Evolutionary conservation across 495 filamentous ascomycete species (phyloP).

Genomic region (Aspergillus olivimuriae): DNA sequence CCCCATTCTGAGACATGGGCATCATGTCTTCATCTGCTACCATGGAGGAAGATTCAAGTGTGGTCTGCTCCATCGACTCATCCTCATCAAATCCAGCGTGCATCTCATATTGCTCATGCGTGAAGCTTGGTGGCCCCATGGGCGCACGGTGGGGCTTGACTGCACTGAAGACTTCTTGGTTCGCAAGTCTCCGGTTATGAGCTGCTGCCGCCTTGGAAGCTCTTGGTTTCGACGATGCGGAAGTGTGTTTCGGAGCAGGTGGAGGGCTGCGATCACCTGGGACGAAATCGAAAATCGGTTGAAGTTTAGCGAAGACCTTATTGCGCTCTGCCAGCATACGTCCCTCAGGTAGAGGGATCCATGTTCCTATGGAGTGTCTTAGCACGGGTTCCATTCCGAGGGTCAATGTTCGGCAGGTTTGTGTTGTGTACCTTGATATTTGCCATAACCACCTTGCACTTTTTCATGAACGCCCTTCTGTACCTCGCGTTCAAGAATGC

Average conservation of each 20-base stretch:
- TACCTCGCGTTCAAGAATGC: slow-evolving; percentile 93
- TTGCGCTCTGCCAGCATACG: slow-evolving; percentile 77
- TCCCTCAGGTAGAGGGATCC: slow-evolving; percentile 85
- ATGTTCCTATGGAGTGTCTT: slow-evolving; percentile 60
- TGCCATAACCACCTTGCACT: slow-evolving; percentile 95
- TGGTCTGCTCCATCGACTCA: slow-evolving; percentile 74
- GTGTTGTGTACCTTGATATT: slow-evolving; percentile 75
- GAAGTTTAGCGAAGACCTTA: slow-evolving; percentile 71
- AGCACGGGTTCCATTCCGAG: slow-evolving; percentile 5
- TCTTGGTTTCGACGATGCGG: slow-evolving; percentile 60
- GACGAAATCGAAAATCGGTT: slow-evolving; percentile 82
- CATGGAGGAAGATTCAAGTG: slow-evolving; percentile 73
- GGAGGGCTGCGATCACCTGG: slow-evolving; percentile 83
- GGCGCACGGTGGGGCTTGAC: slow-evolving; percentile 32
- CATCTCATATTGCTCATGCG: slow-evolving; percentile 52
- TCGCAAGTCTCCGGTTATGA: slow-evolving; percentile 23
- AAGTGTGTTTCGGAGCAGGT: slow-evolving; percentile 84
- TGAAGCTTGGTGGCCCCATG: slow-evolving; percentile 41
- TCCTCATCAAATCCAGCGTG: slow-evolving; percentile 63
- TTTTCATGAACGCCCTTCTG: slow-evolving; percentile 96
- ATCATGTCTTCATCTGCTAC: slow-evolving; percentile 73
- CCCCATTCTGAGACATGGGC: slow-evolving; percentile 58
- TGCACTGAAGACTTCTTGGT: slow-evolving; percentile 35
- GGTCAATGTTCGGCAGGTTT: too few species aligned
- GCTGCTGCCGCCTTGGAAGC: slow-evolving; percentile 47